These are phyloP conservation scores for Pleurotus salmoneostramineus DNA, from an alignment of 768 basidiomycete genomes.

Conservation along the genomic window DNA sequence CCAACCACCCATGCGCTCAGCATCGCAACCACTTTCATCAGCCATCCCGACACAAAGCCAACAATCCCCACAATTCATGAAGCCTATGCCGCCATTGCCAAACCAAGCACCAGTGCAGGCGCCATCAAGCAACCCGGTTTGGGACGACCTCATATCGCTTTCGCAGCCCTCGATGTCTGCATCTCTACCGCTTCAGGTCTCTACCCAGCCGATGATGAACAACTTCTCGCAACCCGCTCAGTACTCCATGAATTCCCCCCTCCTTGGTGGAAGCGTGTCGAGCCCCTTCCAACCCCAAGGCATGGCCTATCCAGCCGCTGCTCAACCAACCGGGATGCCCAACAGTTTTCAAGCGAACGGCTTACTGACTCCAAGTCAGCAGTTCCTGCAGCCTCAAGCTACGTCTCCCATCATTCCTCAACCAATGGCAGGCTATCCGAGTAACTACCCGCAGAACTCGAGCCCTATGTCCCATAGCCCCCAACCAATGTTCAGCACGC, in stretches of 20 bases:
- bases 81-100: conserved; percentile 6
- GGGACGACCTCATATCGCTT: conserved; percentile 54
- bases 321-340: conserved; percentile 1
- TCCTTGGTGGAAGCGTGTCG: too few species aligned
- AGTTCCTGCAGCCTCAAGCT: conserved; percentile 10
- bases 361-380: conserved; percentile 1
- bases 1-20: conserved; percentile 17
- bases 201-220: too few species aligned
- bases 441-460: background rate
- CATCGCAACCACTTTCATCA: conserved; percentile 18
- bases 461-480: conserved; percentile 3
- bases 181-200: conserved; percentile 49
- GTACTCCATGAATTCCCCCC: too few species aligned
- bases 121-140: conserved; percentile 32
- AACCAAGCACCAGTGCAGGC: conserved; percentile 12
- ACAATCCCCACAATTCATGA: conserved; percentile 15
- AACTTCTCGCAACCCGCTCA: too few species aligned
- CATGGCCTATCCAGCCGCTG: background rate
- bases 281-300: background rate
- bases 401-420: background rate
- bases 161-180: conserved; percentile 40
- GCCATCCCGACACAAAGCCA: conserved; percentile 14
- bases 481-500: background rate
- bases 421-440: background rate
- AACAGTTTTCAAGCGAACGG: background rate